These are phyloP conservation scores for Tylopilus cervinicoccineus DNA, from an alignment of 768 basidiomycete species.

Conservation along the genomic window DNA sequence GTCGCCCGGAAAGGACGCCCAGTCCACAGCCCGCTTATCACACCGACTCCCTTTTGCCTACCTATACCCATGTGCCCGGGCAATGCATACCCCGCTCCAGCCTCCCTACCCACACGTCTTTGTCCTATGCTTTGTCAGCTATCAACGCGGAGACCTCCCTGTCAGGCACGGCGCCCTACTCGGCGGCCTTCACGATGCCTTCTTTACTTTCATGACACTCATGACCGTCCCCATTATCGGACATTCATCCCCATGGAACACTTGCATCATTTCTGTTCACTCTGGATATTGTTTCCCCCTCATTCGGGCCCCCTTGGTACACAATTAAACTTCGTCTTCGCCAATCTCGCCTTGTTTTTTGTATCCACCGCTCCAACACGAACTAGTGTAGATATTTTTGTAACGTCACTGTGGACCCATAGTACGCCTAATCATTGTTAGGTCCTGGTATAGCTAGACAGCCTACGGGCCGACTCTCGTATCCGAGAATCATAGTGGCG, in stretches of 20 bases:
- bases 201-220: slow-evolving; percentile 31
- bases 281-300: slow-evolving; percentile 28
- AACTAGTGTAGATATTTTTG: slow-evolving; percentile 33
- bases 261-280: slow-evolving; percentile 14
- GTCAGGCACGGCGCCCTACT: slow-evolving; percentile 23
- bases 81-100: slow-evolving; percentile 35
- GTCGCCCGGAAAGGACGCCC: slow-evolving; percentile 28
- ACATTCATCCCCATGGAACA: slow-evolving; percentile 22
- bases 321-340: slow-evolving; percentile 20
- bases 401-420: slow-evolving; percentile 26
- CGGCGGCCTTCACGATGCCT: slow-evolving; percentile 30
- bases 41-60: slow-evolving; percentile 28
- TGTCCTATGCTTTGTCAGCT: slow-evolving; percentile 43
- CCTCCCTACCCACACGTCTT: slow-evolving; percentile 34
- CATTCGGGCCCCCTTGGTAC: slow-evolving; percentile 9
- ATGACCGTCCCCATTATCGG: slow-evolving; percentile 22
- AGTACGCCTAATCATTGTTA: slow-evolving; percentile 30
- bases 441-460: slow-evolving; percentile 44
- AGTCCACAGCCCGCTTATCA: slow-evolving; percentile 27
- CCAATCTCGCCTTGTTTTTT: slow-evolving; percentile 12
- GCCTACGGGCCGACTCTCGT: slow-evolving; percentile 57
- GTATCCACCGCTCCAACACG: slow-evolving; percentile 18
- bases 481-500: slow-evolving; percentile 67
- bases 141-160: slow-evolving; percentile 26
- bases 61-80: slow-evolving; percentile 29